Evolutionary conservation across 208 protist genomes (phyloP).

Genomic region (Acanthamoeba triangularis): DNA sequence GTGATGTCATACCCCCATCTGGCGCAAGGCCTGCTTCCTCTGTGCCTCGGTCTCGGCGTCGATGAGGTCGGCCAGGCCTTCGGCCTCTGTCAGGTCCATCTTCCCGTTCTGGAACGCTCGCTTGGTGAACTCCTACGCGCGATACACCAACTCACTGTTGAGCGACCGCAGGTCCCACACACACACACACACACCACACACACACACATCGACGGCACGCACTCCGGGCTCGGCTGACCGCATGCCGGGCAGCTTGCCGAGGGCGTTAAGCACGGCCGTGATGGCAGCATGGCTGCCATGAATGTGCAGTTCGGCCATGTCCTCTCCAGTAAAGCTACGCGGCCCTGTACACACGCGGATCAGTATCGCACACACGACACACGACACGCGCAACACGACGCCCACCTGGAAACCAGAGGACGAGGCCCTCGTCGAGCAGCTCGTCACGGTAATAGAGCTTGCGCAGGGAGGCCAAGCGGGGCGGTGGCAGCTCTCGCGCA

Average conservation of each 20-base stretch:
- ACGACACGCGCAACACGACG: not conserved
- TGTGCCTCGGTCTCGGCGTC: constrained; percentile 90
- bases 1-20: constrained; percentile 82
- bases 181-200: too few species aligned
- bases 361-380: too few species aligned
- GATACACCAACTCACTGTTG: not conserved
- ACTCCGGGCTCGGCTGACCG: constrained; percentile 88
- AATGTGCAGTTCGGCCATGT: constrained; percentile 92
- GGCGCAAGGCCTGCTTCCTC: constrained; percentile 85
- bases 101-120: constrained; percentile 86
- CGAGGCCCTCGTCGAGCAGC: constrained; percentile 40
- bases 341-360: not conserved
- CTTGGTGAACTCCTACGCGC: constrained; percentile 42
- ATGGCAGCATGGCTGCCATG: constrained; percentile 91
- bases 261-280: constrained; percentile 79
- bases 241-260: constrained; percentile 61
- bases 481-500: not conserved
- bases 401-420: constrained; percentile 68
- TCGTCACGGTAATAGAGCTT: constrained; percentile 38
- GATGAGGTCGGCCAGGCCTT: constrained; percentile 91
- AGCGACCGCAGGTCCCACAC: not conserved
- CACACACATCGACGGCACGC: constrained; percentile 78
- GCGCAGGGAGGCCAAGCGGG: not conserved
- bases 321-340: constrained; percentile 90
- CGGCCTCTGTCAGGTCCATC: constrained; percentile 91